Evolutionary conservation across 2,329 filamentous ascomycete genomes (phyloP), one percentile per base, ranked within the genome.

Genomic region (Lasiodiplodia theobromae): DNA sequence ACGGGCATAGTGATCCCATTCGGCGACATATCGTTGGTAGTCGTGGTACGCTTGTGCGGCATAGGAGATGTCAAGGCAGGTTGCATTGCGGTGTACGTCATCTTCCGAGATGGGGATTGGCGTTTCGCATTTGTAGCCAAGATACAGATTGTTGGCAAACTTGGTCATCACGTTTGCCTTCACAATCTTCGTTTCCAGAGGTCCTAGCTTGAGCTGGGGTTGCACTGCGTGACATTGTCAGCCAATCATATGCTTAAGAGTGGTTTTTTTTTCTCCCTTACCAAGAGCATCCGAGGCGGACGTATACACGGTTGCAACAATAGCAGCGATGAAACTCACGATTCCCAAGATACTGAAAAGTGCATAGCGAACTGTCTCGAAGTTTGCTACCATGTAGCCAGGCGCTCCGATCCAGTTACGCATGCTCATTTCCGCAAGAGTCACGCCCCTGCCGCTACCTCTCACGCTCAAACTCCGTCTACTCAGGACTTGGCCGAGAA

Each of bases 401-500:
- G 91, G 91, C 77, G 83, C 79, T 21, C 82, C 79, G 5, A 85
- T 76, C 92, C 92, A 95, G 53, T 86, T 86, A 57, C 92, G 86
- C 91, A 95, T 93, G 18, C 86, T 90, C 82, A 94, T 87, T 74
- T 95, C 92, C 0, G 92, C 89, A 18, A 95, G 84, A 0, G 88
- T 92, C 69, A 94, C 86, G 2, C 92, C 92, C 2, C 82, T 80
- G 0, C 88, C 86, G 10, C 76, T 71, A 10, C 84, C 82, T 66
- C 84, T 86, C 28, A 85, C 84, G 14, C 49, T 62, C 67, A 92
- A 86, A 0, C 92, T 90, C 67, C 90, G 82, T 23, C 91, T 85
- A n/a, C 88, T 93, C 18, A 95, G 79, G 0, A 91, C 86, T 76
- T 96, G 92, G 0, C 92, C 92, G 0, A 94, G 76, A 67, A 92